A percentile compares a stretch with the other conserved stretches of the same genome.
phyloP scores from a whole-genome alignment of 345 rosid species.

The Euphorbia lathyris region DNA sequence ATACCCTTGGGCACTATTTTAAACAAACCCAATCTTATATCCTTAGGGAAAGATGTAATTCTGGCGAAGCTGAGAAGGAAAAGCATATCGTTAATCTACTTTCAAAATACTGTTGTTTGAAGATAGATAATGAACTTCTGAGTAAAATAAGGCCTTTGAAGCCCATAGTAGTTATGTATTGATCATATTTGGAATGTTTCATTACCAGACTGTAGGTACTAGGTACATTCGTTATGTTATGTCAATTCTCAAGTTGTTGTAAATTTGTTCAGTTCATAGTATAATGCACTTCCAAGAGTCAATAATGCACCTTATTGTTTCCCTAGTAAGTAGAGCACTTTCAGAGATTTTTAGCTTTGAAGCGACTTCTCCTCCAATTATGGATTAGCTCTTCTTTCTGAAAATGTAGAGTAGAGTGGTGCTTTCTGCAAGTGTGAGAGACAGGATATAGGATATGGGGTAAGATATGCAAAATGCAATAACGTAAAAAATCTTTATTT shows the following conservation, averaged over 20 bases:
- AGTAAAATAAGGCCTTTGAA: background rate
- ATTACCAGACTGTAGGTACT: background rate
- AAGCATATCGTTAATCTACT: background rate
- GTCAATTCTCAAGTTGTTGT: background rate
- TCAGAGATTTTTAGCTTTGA: background rate
- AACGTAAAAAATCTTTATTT: background rate
- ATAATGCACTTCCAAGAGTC: background rate
- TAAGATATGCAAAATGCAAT: background rate
- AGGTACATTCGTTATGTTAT: background rate
- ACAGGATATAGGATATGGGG: background rate
- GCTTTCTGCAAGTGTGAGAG: background rate
- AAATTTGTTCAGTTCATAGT: background rate
- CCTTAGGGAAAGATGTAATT: background rate
- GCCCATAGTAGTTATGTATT: background rate
- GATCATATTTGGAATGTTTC: background rate
- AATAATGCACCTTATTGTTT: background rate
- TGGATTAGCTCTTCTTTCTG: background rate
- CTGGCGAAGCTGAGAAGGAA: background rate
- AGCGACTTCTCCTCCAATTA: background rate
- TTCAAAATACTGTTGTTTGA: background rate
- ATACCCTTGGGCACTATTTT: background rate
- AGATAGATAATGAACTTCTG: background rate
- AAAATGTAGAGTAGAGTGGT: background rate
- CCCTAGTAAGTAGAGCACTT: background rate
- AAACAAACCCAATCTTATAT: background rate